These are phyloP conservation scores for Ustilago crameri DNA, from an alignment of 1,284 basidiomycete species.

Conservation along the genomic window DNA sequence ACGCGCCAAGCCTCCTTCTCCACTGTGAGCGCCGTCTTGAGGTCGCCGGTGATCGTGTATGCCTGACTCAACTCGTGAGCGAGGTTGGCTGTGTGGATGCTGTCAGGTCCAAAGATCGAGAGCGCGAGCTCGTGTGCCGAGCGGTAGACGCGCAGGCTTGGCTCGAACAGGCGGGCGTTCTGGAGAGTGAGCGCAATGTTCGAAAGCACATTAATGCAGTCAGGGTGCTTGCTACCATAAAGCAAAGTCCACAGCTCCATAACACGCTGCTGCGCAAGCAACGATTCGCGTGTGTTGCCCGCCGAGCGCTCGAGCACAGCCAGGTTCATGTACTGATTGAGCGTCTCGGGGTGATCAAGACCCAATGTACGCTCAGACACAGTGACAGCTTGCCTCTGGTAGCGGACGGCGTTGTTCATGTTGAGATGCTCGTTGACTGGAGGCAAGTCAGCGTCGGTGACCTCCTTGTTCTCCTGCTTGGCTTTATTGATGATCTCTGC, in stretches of 20 bases:
- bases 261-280: slow-evolving; percentile 72
- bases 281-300: slow-evolving; percentile 68
- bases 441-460: slow-evolving; percentile 45
- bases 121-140: slow-evolving; percentile 58
- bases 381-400: slow-evolving; percentile 73
- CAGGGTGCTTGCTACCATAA: slow-evolving; percentile 72
- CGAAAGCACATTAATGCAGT: slow-evolving; percentile 71
- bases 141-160: slow-evolving; percentile 56
- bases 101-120: slow-evolving; percentile 59
- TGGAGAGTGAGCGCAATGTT: slow-evolving; percentile 64
- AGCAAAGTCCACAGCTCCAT: slow-evolving; percentile 72
- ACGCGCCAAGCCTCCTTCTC: slow-evolving; percentile 65
- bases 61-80: slow-evolving; percentile 66
- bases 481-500: slow-evolving; percentile 51
- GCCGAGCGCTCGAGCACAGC: slow-evolving; percentile 72
- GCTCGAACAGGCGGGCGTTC: slow-evolving; percentile 53
- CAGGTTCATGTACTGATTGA: slow-evolving; percentile 73
- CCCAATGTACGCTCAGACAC: slow-evolving; percentile 73
- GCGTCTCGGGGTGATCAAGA: slow-evolving; percentile 72
- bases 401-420: slow-evolving; percentile 69
- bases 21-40: slow-evolving; percentile 61
- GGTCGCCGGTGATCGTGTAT: slow-evolving; percentile 60
- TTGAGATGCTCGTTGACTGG: slow-evolving; percentile 68
- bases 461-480: slow-evolving; percentile 51
- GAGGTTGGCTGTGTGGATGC: slow-evolving; percentile 65